Evolutionary conservation across 805 yeast species (phyloP), one percentile per base, ranked within the genome.

Genomic region (Grigorovia yakushimaensis): DNA sequence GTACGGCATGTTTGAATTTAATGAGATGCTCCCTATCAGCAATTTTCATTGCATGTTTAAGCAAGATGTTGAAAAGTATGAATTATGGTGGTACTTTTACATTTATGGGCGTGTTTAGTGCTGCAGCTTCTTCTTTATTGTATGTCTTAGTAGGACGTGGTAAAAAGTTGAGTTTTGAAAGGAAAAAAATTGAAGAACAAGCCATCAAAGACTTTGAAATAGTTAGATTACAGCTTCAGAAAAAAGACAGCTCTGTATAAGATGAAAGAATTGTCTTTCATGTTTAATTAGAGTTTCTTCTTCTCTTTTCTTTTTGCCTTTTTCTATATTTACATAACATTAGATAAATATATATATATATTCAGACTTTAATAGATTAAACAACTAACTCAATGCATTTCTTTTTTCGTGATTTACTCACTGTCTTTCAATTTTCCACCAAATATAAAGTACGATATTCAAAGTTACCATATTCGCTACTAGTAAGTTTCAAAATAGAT

Each of bases 21-120:
- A 71, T 79, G 20, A 69, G 96, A 54, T 88, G 96, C 59, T 68
- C 77, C n/a, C 56, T 78, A 43, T 81, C 82, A 27, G 95, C 95
- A 0, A 72, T 78, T 1, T 79, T 84, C 40, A 73, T 83, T 19
- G 93, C 85, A 0, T 81, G 79, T 2, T 68, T 86, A 19, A 73
- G 78, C 19, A 72, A 66, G 43, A 84, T 88, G 91, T 68, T 72
- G 13, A 47, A 48, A 0, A 50, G 67, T 0, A 69, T 88, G 77
- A 77, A 78, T 0, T 64, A 76, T 11, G 96, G 96, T 1, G 93
- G 95, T 17, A 76, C 85, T 1, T 86, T 80, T 57, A 81, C 94
- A 0, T 69, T 88, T n/a, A 64, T 85, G 72, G 80, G 81, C 2
- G 81, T 72, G 0, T 45, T 82, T 1, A 69, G 74, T 44, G 44